Base-by-base conservation (phyloP, 768 basidiomycete species). In the Leccinum rimulosum region DNA sequence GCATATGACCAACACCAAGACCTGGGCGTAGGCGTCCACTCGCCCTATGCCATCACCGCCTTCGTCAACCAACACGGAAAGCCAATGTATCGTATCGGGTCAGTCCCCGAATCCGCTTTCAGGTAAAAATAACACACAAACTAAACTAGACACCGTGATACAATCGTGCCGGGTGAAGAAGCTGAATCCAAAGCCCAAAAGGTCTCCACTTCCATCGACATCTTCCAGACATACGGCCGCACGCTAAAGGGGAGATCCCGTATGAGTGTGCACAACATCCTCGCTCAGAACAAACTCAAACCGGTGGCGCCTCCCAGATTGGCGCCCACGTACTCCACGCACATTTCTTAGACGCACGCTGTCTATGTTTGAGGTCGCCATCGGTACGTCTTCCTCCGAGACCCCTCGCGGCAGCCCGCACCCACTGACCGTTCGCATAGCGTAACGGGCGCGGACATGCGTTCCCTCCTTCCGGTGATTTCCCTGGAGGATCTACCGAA, bases 51-150 rank as follows among this genome's bases (percentile, higher is more conserved):
- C 43, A 89, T 91, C 65, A 92, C 89, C 17, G 86, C 86, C 7
- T 86, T 89, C 66, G 81, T 88, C 52, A 92, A 90, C 68, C 89
- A 91, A 69, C 85, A 89, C 72, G 91, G 91, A 55, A 85, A 84
- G 66, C 89, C 79, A 22, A 22, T 22, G 1, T 92, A 79, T 74
- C 86, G 91, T 52, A 81, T 94, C 50, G 85, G 89, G 90, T 92
- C 61, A 72, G 86, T 81, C 35, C 43, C 14, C 50, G 11, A 58
- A 54, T 36, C 55, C 57, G 10, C 36, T 4, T 6, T 36, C n/a
- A 6, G 7, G 10, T 12, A 10, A 25, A 35, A 56, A 54, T 62
- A 11, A 72, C 52, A 22, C 22, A 22, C 22, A 22, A 22, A 22
- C 22, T 22, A 22, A 22, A 56, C 62, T 25, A 89, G 88, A 56